phyloP scores from a whole-genome alignment of 2,329 filamentous ascomycete genomes.

The Aspergillus sclerotialis region DNA sequence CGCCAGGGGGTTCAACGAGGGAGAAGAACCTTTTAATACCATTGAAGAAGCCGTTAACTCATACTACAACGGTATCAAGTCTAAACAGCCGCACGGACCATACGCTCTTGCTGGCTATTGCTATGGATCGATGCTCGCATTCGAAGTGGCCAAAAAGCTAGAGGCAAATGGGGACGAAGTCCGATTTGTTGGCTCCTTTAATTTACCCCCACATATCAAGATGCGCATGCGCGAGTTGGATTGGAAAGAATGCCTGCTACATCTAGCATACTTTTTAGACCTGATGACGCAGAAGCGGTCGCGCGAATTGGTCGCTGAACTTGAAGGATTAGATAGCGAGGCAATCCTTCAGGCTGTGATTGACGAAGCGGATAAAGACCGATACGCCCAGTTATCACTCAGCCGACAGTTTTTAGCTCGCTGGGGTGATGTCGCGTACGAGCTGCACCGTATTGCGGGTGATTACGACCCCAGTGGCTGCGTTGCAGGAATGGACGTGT shows the following conservation, averaged over 20 bases:
- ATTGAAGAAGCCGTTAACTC: conserved; percentile 35
- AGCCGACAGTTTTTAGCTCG: conserved; percentile 15
- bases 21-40: conserved; percentile 29
- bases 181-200: conserved; percentile 39
- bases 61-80: conserved; percentile 38
- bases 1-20: conserved; percentile 13
- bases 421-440: conserved; percentile 29
- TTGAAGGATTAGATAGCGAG: conserved; percentile 5
- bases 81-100: conserved; percentile 41
- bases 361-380: conserved; percentile 1
- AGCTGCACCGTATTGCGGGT: conserved; percentile 30
- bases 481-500: conserved; percentile 36
- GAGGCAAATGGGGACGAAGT: conserved; percentile 34
- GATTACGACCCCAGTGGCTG: conserved; percentile 40
- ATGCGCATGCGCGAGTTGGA: conserved; percentile 33
- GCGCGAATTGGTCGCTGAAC: conserved; percentile 10
- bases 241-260: conserved; percentile 33
- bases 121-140: conserved; percentile 45
- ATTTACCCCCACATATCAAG: conserved; percentile 46
- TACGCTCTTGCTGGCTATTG: conserved; percentile 49
- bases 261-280: conserved; percentile 36
- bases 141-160: conserved; percentile 44
- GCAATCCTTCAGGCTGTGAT: conserved; percentile 8
- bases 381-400: conserved; percentile 14
- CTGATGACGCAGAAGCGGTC: conserved; percentile 29